Evolutionary conservation across 139 green algal genomes (phyloP).

Genomic region (Pleodorina starrii): DNA sequence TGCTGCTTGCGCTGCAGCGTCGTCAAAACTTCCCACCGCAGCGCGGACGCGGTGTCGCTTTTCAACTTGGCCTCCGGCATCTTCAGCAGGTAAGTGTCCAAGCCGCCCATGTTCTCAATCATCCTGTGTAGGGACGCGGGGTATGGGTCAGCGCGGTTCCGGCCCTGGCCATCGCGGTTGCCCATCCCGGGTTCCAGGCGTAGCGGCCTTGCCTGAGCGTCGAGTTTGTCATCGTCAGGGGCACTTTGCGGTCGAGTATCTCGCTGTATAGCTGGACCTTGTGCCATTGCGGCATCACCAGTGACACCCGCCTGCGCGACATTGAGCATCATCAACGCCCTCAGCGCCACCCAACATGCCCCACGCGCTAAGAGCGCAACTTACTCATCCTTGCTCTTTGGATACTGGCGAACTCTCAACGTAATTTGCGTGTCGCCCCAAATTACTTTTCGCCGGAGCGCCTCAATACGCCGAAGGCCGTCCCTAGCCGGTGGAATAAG

Average conservation of each 20-base stretch:
- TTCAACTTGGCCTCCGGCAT: slow-evolving; percentile 79
- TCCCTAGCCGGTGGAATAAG: slow-evolving; percentile 14
- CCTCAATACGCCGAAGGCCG: not conserved
- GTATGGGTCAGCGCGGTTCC: not conserved
- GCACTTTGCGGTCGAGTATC: slow-evolving; percentile 73
- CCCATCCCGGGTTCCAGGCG: no score
- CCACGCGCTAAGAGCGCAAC: no score
- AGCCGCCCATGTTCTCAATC: slow-evolving; percentile 89
- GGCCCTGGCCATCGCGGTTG: not conserved
- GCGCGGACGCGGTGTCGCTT: slow-evolving; percentile 65
- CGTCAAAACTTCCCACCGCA: slow-evolving; percentile 54
- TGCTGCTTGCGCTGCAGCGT: slow-evolving; percentile 28
- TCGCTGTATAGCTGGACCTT: slow-evolving; percentile 82
- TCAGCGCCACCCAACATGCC: not conserved
- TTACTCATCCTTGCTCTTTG: slow-evolving; percentile 50
- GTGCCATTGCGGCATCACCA: slow-evolving; percentile 86
- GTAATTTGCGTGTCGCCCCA: slow-evolving; percentile 35
- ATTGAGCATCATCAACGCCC: not conserved
- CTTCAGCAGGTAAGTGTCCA: slow-evolving; percentile 89
- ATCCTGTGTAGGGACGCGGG: slow-evolving; percentile 53
- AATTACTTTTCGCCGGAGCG: not conserved
- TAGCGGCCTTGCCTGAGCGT: slow-evolving; percentile 71
- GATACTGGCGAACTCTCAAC: slow-evolving; percentile 8
- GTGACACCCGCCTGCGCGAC: slow-evolving; percentile 46
- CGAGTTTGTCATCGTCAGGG: slow-evolving; percentile 81